These are phyloP conservation scores for Plasmodium vinckei DNA, from an alignment of 169 alveolate species.

Conservation along the genomic window DNA sequence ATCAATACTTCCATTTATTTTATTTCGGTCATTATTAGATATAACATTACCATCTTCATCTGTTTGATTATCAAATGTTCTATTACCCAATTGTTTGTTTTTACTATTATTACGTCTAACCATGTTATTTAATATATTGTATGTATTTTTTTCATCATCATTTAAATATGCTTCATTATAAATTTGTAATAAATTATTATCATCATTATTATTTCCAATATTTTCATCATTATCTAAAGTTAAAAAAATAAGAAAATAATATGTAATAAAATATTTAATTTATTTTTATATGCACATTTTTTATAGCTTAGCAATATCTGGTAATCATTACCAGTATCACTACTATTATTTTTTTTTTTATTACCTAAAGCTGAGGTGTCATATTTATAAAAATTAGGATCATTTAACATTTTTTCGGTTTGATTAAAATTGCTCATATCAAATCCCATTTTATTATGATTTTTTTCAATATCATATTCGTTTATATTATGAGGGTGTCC, in stretches of 20 bases:
- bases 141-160: conserved; percentile 54
- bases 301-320: neutral
- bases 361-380: conserved; percentile 20
- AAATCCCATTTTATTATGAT: conserved; percentile 4
- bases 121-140: conserved; percentile 29
- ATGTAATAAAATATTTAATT: neutral
- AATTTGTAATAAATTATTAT: conserved; percentile 6
- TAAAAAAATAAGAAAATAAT: neutral
- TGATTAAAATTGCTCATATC: conserved; percentile 16
- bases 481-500: neutral
- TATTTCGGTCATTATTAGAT: neutral
- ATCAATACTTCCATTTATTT: neutral
- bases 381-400: conserved; percentile 20
- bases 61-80: neutral
- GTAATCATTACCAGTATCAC: neutral
- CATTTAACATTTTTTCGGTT: conserved; percentile 18
- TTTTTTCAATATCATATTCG: neutral
- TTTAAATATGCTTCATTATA: conserved; percentile 9
- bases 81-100: neutral
- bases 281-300: neutral
- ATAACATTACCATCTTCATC: neutral
- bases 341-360: conserved; percentile 8
- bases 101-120: conserved; percentile 8
- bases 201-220: neutral
- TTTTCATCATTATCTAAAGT: conserved; percentile 1